Evolutionary conservation across 2,329 filamentous ascomycete genomes (phyloP).

Genomic region (Penicillium sp.): DNA sequence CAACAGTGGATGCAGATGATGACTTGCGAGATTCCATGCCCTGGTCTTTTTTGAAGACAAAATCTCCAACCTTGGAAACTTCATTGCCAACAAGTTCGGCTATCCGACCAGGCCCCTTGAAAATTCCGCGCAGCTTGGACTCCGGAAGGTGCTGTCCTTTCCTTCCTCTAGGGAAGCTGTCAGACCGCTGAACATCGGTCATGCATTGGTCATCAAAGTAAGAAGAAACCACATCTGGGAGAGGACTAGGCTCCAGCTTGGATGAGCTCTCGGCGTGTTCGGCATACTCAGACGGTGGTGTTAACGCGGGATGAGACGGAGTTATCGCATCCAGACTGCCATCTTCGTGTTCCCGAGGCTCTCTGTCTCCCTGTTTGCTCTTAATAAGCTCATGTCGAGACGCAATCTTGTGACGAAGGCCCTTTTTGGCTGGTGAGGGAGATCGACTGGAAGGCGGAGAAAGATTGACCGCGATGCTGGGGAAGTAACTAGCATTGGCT

Average conservation of each 20-base stretch:
- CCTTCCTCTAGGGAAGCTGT: constrained; percentile 29
- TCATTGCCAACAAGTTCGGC: constrained; percentile 73
- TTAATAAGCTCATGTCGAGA: constrained; percentile 45
- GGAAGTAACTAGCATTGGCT: constrained; percentile 52
- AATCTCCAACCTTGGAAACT: constrained; percentile 64
- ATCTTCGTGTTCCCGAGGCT: constrained; percentile 28
- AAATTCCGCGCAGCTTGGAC: constrained; percentile 71
- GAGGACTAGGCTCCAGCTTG: constrained; percentile 33
- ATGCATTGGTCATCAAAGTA: constrained; percentile 28
- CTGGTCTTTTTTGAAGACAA: constrained; percentile 63
- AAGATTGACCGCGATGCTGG: constrained; percentile 65
- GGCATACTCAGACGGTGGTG: constrained; percentile 16
- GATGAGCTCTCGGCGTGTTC: constrained; percentile 16
- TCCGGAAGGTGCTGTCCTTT: constrained; percentile 46
- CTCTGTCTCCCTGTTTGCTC: constrained; percentile 45
- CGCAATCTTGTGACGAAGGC: constrained; percentile 47
- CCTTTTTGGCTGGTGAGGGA: constrained; percentile 66
- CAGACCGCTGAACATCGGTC: constrained; percentile 25
- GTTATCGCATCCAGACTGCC: constrained; percentile 24
- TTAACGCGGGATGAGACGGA: constrained; percentile 19
- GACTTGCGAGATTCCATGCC: constrained; percentile 46
- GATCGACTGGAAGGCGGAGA: constrained; percentile 67
- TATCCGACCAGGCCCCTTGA: constrained; percentile 72
- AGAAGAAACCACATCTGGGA: constrained; percentile 31
- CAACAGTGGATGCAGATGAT: constrained; percentile 49